A percentile compares a stretch with the other conserved stretches of the same genome.
These are phyloP conservation scores for Colletotrichum viniferum DNA, from an alignment of 2,329 filamentous ascomycete genomes.

Conservation along the genomic window DNA sequence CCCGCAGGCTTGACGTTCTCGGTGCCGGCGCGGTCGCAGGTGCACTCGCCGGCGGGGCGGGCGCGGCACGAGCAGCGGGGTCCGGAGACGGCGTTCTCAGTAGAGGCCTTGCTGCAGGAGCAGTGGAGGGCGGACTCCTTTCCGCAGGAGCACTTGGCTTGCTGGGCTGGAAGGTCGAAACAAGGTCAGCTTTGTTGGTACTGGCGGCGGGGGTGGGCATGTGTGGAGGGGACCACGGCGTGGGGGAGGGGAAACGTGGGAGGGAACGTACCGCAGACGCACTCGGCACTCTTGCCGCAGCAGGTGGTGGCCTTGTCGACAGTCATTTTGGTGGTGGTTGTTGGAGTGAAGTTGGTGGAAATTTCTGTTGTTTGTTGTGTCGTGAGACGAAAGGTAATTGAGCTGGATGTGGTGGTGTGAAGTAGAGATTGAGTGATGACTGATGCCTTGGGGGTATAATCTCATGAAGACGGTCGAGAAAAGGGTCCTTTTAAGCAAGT, in stretches of 20 bases:
- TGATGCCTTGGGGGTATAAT: neutral
- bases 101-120: slow-evolving; percentile 76
- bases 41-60: slow-evolving; percentile 80
- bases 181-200: neutral
- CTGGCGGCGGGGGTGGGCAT: neutral
- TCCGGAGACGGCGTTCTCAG: slow-evolving; percentile 76
- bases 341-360: neutral
- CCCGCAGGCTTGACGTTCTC: slow-evolving; percentile 72
- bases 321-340: slow-evolving; percentile 31
- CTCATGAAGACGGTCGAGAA: neutral
- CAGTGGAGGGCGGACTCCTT: slow-evolving; percentile 87
- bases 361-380: neutral
- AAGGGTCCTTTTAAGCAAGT: slow-evolving; percentile 16
- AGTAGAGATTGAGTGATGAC: neutral
- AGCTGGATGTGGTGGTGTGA: neutral
- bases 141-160: slow-evolving; percentile 85
- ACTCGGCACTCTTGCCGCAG: slow-evolving; percentile 59
- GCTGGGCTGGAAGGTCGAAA: slow-evolving; percentile 48
- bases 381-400: neutral
- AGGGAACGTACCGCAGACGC: slow-evolving; percentile 59
- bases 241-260: neutral
- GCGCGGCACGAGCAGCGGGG: slow-evolving; percentile 84
- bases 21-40: slow-evolving; percentile 71
- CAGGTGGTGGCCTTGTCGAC: slow-evolving; percentile 52
- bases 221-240: neutral